Percentiles rank a stretch among this genome's conserved stretches.
These are phyloP conservation scores for Vitis rupestris DNA, from an alignment of 164 flowering plant species.

Conservation along the genomic window DNA sequence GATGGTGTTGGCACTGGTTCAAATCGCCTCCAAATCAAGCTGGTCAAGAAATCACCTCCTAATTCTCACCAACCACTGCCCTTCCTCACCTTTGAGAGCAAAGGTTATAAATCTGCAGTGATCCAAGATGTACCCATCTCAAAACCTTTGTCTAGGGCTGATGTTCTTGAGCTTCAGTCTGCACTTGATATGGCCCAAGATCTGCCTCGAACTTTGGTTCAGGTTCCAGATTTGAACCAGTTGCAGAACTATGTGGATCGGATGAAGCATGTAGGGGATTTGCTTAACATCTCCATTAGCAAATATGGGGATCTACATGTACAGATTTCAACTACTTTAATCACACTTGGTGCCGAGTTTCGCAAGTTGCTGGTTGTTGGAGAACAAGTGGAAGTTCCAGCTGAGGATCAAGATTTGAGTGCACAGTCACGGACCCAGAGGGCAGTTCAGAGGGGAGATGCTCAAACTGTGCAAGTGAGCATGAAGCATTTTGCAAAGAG, in stretches of 20 bases:
- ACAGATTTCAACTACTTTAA: constrained; percentile 67
- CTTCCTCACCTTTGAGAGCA: constrained; percentile 82
- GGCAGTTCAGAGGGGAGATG: constrained; percentile 73
- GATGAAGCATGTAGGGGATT: constrained; percentile 87
- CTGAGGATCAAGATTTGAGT: constrained; percentile 43
- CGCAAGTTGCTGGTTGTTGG: constrained; percentile 71
- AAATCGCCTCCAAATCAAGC: constrained; percentile 71
- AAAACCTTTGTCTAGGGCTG: constrained; percentile 79
- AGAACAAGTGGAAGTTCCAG: constrained; percentile 55
- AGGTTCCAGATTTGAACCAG: constrained; percentile 65
- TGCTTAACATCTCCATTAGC: constrained; percentile 58
- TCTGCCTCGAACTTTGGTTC: constrained; percentile 75
- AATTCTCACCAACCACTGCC: constrained; percentile 70
- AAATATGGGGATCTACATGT: constrained; percentile 79
- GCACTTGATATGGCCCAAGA: constrained; percentile 80
- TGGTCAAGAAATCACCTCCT: constrained; percentile 83
- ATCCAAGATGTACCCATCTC: constrained; percentile 95
- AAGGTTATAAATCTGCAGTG: constrained; percentile 83
- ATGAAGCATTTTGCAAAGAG: constrained; percentile 87
- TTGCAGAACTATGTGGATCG: constrained; percentile 75
- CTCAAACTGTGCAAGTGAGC: constrained; percentile 75
- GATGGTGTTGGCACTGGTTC: constrained; percentile 16
- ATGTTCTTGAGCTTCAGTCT: constrained; percentile 69
- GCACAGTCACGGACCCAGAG: constrained; percentile 61
- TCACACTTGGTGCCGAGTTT: constrained; percentile 81